Base-by-base conservation (phyloP, 768 basidiomycete genomes). In the Suillus subaureus region DNA sequence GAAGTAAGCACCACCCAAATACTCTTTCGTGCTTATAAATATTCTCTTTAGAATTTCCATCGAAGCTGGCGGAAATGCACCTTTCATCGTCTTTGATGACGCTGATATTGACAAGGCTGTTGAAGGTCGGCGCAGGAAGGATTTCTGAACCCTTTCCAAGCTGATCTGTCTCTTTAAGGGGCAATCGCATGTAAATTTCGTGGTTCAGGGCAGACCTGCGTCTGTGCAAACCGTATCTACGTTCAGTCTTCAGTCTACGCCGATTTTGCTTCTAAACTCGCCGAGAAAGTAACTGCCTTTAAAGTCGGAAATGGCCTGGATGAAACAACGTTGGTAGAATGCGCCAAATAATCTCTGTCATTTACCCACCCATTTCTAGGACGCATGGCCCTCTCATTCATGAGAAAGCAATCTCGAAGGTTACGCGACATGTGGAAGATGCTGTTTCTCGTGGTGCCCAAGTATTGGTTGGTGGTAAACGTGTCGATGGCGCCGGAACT, bases 351-450 rank as follows among this genome's bases (percentile, higher is more conserved):
- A 4, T 28, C 13, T 11, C 16, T n/a, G 23, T 35, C 54, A 26
- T 23, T 31, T 16, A 11, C 51, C 61, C n/a, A 55, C n/a, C 39
- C 43, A 39, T 21, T 45, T 66, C 45, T 67, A 93, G 92, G 51
- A 99, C 97, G 0, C 96, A 98, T 70, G 97, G 97, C 0, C 97
- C 97, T 16, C 84, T 99, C 58, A 97, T 99, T 67, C 96, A 99
- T 78, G 77, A 78, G 18, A 89, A 89, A 28, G 96, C 96, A 0
- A 80, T 96, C 61, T 86, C 90, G 70, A 99, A 99, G 78, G 94
- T 96, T 21, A 80, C 85, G 61, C 79, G 82, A 55, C 97, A 99
- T 78, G 87, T 99, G 66, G 85, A 93, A 33, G 95, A 99, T 70
- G 97, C 97, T 11, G 81, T 97, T 61, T 71, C 83, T 39, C 87